phyloP scores from a whole-genome alignment of 306 rosid genomes.

The Vigna unguiculata region DNA sequence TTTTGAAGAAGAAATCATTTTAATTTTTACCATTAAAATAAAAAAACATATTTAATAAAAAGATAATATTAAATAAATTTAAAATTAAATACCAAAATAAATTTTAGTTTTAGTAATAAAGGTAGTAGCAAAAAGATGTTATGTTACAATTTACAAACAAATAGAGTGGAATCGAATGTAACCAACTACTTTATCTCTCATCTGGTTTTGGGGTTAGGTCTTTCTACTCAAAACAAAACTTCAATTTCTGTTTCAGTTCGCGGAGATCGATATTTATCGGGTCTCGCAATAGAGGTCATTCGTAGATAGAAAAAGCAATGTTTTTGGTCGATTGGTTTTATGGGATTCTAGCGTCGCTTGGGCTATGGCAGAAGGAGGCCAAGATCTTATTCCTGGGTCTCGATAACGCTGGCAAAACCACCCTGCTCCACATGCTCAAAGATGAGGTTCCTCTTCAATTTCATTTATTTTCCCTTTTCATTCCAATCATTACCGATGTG shows the following conservation, averaged over 20 bases:
- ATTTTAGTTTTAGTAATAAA: too few species aligned
- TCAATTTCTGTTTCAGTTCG: background rate
- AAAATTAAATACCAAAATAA: too few species aligned
- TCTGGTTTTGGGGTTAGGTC: slow-evolving; percentile 54
- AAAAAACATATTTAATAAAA: too few species aligned
- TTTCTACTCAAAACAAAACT: slow-evolving; percentile 25
- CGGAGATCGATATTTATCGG: slow-evolving; percentile 10
- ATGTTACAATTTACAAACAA: background rate
- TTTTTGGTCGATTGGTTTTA: slow-evolving; percentile 87
- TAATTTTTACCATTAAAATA: too few species aligned
- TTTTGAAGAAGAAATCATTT: too few species aligned
- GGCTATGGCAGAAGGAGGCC: slow-evolving; percentile 93
- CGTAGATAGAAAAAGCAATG: slow-evolving; percentile 49
- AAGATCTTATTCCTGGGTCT: slow-evolving; percentile 93
- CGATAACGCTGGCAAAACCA: slow-evolving; percentile 90
- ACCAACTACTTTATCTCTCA: slow-evolving; percentile 29
- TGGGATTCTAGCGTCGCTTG: slow-evolving; percentile 88
- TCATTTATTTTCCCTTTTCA: background rate
- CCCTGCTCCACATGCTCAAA: slow-evolving; percentile 92
- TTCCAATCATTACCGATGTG: background rate
- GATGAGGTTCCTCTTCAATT: slow-evolving; percentile 68
- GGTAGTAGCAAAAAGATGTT: too few species aligned
- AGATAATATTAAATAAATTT: too few species aligned
- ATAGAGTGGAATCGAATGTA: background rate
- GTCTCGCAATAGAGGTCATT: background rate